These are phyloP conservation scores for Macrocystidia cucumis DNA, from an alignment of 1,284 basidiomycete genomes.

Conservation along the genomic window DNA sequence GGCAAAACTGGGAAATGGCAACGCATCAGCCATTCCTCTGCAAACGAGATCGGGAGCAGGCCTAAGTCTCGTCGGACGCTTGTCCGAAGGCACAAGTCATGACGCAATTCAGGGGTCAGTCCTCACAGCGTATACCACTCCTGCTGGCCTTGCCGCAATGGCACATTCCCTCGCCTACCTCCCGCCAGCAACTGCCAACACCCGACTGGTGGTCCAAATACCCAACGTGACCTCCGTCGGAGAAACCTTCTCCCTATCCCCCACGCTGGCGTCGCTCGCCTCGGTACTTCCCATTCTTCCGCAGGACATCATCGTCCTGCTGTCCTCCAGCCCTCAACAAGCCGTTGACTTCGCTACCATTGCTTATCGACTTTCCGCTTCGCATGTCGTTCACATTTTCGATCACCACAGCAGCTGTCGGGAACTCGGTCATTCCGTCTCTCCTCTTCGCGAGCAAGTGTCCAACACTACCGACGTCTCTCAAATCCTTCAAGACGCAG, in stretches of 20 bases:
- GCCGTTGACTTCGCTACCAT: constrained; percentile 65
- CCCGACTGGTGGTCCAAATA: constrained; percentile 73
- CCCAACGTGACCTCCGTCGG: constrained; percentile 62
- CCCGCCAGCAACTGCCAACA: constrained; percentile 48
- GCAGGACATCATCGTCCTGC: constrained; percentile 64
- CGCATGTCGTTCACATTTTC: constrained; percentile 74
- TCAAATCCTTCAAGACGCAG: constrained; percentile 42
- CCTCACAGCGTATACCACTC: constrained; percentile 73
- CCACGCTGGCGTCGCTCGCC: constrained; percentile 64
- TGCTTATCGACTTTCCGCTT: constrained; percentile 52
- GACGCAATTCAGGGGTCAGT: constrained; percentile 49
- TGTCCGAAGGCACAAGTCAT: constrained; percentile 71
- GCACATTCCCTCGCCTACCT: constrained; percentile 61
- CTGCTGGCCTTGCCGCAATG: constrained; percentile 72
- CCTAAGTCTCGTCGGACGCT: constrained; percentile 72
- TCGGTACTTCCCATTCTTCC: constrained; percentile 56
- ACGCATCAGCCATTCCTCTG: constrained; percentile 57
- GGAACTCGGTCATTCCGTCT: constrained; percentile 53
- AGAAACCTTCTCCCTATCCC: constrained; percentile 61
- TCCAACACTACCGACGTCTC: constrained; percentile 25
- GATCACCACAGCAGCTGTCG: constrained; percentile 67
- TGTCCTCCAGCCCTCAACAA: constrained; percentile 79
- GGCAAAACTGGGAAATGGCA: constrained; percentile 30
- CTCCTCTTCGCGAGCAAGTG: constrained; percentile 21
- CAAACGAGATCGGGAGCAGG: constrained; percentile 90